phyloP scores from a whole-genome alignment of 345 rosid genomes.

The Ailanthus altissimus region DNA sequence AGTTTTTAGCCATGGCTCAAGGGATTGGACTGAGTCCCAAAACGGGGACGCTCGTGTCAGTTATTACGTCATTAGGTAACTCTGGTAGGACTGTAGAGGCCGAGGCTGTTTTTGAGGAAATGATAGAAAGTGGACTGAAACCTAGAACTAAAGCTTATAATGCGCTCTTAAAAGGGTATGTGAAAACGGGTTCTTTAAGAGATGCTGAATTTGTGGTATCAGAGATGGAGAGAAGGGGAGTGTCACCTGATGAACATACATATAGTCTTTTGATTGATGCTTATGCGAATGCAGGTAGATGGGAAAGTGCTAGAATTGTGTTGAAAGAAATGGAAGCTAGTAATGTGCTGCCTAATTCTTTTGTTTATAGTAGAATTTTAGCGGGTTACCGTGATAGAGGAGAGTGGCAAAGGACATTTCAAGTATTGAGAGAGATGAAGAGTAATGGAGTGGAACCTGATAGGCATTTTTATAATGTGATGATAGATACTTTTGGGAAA shows the following conservation, averaged over 20 bases:
- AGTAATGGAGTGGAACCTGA: constrained; percentile 78
- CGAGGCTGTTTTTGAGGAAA: constrained; percentile 92
- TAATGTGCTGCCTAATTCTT: constrained; percentile 69
- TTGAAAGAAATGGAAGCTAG: constrained; percentile 92
- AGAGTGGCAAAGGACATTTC: constrained; percentile 93
- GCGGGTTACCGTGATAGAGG: constrained; percentile 86
- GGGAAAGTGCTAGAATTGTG: constrained; percentile 94
- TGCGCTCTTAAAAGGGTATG: constrained; percentile 85
- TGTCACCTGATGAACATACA: constrained; percentile 80
- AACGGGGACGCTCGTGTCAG: constrained; percentile 60
- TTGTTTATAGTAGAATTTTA: constrained; percentile 76
- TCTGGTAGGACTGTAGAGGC: constrained; percentile 74
- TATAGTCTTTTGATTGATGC: constrained; percentile 89
- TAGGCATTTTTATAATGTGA: constrained; percentile 84
- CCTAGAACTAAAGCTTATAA: constrained; percentile 83
- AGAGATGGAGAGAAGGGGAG: constrained; percentile 89
- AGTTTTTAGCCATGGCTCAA: constrained; percentile 69
- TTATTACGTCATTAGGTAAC: constrained; percentile 64
- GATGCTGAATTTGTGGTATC: constrained; percentile 81
- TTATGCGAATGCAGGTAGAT: constrained; percentile 81
- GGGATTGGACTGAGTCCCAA: constrained; percentile 67
- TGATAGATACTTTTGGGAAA: constrained; percentile 95
- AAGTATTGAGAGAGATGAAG: constrained; percentile 91
- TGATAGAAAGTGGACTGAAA: constrained; percentile 70
- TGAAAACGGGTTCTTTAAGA: constrained; percentile 64